Base-by-base conservation (phyloP, 225 moss, liverwort and hornwort genomes). In the Polytrichum commune region DNA sequence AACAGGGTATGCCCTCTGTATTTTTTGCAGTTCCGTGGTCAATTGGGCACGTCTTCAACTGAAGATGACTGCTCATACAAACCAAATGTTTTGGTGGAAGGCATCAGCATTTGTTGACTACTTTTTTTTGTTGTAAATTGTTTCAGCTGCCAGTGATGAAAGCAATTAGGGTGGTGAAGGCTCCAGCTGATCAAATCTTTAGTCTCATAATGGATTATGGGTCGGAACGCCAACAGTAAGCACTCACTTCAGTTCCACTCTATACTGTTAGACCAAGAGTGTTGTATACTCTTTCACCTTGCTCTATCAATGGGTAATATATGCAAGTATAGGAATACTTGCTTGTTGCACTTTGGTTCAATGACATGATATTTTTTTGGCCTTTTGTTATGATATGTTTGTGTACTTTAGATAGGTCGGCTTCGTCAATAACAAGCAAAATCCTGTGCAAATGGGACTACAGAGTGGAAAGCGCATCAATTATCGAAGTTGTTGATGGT, bases 141-240 rank as follows among this genome's bases (percentile, higher is more conserved):
- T 26, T 73, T 78, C 82, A 91, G 90, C 79, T 91, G 46, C 88
- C 90, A 65, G 90, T 91, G 66, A 88, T 82, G 88, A 91, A 91
- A 80, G 83, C 90, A 69, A 88, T 91, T 73, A 88, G 88, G 65
- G 86, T 91, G 69, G 88, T 91, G 27, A 91, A 91, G 72, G 88
- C 88, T 82, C 78, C 90, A 74, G 86, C 90, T 25, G 83, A 88
- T 84, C 90, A 91, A 55, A 91, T 91, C 72, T 91, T 86, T 71
- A 83, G 75, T 74, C 79, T 91, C 26, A 84, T 91, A 64, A 91
- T 91, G 90, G 80, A 85, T 61, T 84, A 88, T 57, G 90, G 90
- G 68, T 76, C 77, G 30, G 90, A 91, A 69, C 90, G 90, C 54
- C 76, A 81, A 72, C 90, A 91, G 90, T 91, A 82, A 83, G 88